These are phyloP conservation scores for Hirschfeldia incana DNA, from an alignment of 345 rosid species.

Conservation along the genomic window DNA sequence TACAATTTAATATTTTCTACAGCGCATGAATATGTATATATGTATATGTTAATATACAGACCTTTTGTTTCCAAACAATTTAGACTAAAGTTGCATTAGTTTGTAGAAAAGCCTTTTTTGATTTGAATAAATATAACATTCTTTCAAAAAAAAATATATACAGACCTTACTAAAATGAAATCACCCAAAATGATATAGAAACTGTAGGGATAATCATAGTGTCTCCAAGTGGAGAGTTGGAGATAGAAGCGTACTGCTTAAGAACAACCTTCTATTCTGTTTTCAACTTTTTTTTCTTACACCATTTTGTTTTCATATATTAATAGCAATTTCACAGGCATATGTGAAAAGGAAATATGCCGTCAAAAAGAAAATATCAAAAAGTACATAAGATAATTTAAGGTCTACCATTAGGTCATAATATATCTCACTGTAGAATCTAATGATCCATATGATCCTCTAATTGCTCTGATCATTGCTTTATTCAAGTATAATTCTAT, in stretches of 20 bases:
- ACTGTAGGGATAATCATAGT: constrained; percentile 32
- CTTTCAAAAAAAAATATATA: not conserved
- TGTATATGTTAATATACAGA: not conserved
- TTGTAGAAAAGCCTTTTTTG: too few relatives aligned
- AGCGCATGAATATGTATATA: too few relatives aligned
- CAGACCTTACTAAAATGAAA: constrained; percentile 10
- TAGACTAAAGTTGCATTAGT: too few relatives aligned
- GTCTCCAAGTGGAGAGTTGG: constrained; percentile 38
- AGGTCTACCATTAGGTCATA: constrained; percentile 30
- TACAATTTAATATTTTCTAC: not conserved
- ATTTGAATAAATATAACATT: too few relatives aligned
- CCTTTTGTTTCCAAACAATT: not conserved
- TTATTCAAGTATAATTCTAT: not conserved
- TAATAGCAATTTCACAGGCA: not conserved
- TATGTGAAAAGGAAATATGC: not conserved
- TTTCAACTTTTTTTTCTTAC: not conserved
- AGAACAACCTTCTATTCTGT: constrained; percentile 19
- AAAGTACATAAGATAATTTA: not conserved
- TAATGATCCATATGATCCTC: constrained; percentile 16
- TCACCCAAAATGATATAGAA: constrained; percentile 16
- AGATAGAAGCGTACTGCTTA: constrained; percentile 39
- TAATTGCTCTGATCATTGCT: constrained; percentile 5
- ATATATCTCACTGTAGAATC: constrained; percentile 4
- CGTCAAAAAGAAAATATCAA: not conserved
- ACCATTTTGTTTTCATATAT: not conserved